These are phyloP conservation scores for Dictyostelium firmibasis DNA, from an alignment of 78 protist genomes.

Conservation along the genomic window DNA sequence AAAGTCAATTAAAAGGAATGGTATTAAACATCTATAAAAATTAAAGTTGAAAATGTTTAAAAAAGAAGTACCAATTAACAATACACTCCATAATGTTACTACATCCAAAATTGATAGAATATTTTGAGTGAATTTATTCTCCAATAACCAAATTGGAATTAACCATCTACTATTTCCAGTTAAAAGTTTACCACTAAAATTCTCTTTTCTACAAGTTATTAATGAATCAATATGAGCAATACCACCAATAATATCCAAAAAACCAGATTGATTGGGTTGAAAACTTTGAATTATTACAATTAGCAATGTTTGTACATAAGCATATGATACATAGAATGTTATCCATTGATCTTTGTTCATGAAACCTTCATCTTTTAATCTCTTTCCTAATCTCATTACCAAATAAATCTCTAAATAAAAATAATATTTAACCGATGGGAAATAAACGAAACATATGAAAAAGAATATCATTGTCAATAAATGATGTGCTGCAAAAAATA, in stretches of 20 bases:
- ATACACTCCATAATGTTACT: not conserved
- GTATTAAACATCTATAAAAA: not conserved
- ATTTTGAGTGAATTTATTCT: not conserved
- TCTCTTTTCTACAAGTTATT: constrained; percentile 14
- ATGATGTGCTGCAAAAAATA: constrained; percentile 11
- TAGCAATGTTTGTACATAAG: not conserved
- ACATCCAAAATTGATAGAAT: constrained; percentile 2
- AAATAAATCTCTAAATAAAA: not conserved
- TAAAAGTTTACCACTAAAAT: not conserved
- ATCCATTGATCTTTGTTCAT: constrained; percentile 4
- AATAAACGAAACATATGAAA: not conserved
- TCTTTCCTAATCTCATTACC: not conserved
- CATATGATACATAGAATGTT: not conserved
- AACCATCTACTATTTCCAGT: not conserved
- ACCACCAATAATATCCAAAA: not conserved
- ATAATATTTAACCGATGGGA: not conserved
- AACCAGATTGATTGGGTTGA: not conserved
- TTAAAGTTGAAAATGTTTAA: not conserved
- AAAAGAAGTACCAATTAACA: not conserved
- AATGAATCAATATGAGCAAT: not conserved
- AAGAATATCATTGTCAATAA: not conserved
- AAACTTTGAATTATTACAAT: not conserved
- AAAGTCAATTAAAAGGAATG: not conserved
- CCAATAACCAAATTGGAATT: not conserved
- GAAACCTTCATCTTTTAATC: not conserved